These are phyloP conservation scores for Xylariaceae sp. DNA, from an alignment of 2,329 filamentous ascomycete species.

Conservation along the genomic window DNA sequence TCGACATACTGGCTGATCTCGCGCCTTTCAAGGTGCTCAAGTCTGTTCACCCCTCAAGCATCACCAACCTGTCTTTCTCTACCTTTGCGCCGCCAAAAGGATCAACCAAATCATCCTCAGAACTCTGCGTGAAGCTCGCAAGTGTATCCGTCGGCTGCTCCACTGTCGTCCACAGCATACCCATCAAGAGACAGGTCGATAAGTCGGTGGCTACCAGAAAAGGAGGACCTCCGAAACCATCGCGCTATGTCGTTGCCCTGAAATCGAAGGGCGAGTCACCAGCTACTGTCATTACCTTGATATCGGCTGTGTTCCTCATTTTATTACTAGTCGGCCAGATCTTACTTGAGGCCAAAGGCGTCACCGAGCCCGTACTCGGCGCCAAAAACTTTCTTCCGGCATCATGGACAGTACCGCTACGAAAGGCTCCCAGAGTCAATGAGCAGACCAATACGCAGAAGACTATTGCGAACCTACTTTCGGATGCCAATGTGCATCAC, in stretches of 20 bases:
- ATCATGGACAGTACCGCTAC: conserved; percentile 39
- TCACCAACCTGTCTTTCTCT: conserved; percentile 65
- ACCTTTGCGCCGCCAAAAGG: conserved; percentile 59
- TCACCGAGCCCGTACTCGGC: conserved; percentile 61
- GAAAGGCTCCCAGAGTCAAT: conserved; percentile 40
- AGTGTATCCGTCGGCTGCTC: conserved; percentile 82
- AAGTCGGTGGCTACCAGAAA: conserved; percentile 42
- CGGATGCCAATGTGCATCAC: conserved; percentile 39
- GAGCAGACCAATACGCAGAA: conserved; percentile 22
- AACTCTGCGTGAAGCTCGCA: conserved; percentile 75
- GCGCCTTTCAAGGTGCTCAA: conserved; percentile 59
- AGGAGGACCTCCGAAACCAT: conserved; percentile 52
- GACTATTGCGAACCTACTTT: conserved; percentile 44
- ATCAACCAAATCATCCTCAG: conserved; percentile 52
- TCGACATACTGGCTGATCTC: conserved; percentile 59
- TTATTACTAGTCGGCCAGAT: conserved; percentile 68
- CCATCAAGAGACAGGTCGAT: conserved; percentile 59
- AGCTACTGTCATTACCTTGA: conserved; percentile 56
- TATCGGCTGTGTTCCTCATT: conserved; percentile 63
- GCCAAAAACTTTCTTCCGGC: conserved; percentile 61
- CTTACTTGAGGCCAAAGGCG: conserved; percentile 67
- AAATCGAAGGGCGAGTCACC: conserved; percentile 60
- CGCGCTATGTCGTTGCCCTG: conserved; percentile 73
- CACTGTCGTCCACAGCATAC: conserved; percentile 79
- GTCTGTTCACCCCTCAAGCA: conserved; percentile 61